Evolutionary conservation across 768 basidiomycete species (phyloP).

Genomic region (Cyathus striatus): DNA sequence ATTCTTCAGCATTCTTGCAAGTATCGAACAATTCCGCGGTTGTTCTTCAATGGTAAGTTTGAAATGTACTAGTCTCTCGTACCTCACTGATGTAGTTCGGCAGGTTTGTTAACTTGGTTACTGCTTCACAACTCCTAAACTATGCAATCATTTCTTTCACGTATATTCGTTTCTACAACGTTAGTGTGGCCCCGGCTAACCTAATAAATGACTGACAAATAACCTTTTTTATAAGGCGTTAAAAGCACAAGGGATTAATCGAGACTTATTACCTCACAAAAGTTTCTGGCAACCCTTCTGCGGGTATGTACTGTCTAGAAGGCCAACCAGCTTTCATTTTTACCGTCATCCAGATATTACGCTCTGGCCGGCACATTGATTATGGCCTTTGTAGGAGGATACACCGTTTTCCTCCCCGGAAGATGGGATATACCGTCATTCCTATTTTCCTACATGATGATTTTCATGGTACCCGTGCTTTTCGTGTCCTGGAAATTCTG

Average conservation of each 20-base stretch:
- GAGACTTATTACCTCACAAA: constrained; percentile 39
- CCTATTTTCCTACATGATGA: constrained; percentile 45
- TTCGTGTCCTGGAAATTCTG: constrained; percentile 43
- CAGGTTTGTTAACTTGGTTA: constrained; percentile 46
- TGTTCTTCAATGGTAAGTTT: constrained; percentile 39
- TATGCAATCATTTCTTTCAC: constrained; percentile 42
- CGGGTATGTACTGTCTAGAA: constrained; percentile 22
- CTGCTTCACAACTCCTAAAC: constrained; percentile 43
- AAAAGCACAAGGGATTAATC: constrained; percentile 37
- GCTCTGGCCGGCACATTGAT: constrained; percentile 34
- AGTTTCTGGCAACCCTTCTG: constrained; percentile 48
- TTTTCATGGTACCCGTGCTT: constrained; percentile 33
- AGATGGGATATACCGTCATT: constrained; percentile 42
- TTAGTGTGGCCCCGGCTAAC: constrained; percentile 17
- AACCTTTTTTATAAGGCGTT: constrained; percentile 25
- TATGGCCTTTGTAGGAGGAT: constrained; percentile 46
- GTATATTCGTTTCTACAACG: constrained; percentile 43
- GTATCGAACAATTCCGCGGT: constrained; percentile 42
- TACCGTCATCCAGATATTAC: constrained; percentile 31
- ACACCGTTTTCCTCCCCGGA: constrained; percentile 48
- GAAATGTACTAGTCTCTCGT: neutral
- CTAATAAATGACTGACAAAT: neutral
- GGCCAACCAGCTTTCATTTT: neutral
- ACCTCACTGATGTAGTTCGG: neutral
- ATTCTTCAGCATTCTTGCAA: constrained; percentile 36